Conservation (phyloP, 139 green algal species). For the Chlorella sp. region DNA sequence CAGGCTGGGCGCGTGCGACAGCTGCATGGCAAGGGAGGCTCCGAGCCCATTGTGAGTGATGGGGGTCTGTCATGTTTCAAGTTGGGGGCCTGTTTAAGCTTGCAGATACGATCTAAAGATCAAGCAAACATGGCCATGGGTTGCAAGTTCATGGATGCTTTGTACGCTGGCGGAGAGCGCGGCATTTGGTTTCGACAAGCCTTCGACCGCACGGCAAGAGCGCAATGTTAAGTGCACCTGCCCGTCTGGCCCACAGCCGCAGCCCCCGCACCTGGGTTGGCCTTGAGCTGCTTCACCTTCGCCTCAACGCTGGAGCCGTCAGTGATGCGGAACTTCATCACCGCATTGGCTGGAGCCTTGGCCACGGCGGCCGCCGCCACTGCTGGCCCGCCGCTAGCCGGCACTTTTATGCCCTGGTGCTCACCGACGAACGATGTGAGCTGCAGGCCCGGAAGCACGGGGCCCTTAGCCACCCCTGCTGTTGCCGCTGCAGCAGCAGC, state of each 20-base stretch:
- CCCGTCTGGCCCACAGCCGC: background rate
- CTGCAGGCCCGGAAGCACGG: background rate
- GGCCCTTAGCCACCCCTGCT: background rate
- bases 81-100: too few species aligned
- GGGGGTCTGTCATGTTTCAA: too few species aligned
- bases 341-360: background rate
- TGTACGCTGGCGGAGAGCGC: too few species aligned
- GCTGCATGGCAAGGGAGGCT: too few species aligned
- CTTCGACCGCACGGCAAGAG: too few species aligned
- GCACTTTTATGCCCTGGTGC: background rate
- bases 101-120: too few species aligned
- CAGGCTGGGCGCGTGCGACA: background rate
- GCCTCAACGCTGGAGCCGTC: constrained; percentile 24
- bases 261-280: background rate
- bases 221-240: too few species aligned
- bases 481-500: background rate
- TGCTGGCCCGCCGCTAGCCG: background rate
- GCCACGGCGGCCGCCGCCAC: background rate
- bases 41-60: too few species aligned
- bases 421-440: background rate
- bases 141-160: too few species aligned
- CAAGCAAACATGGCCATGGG: too few species aligned
- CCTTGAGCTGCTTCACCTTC: constrained; percentile 19
- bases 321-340: background rate
- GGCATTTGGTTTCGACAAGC: too few species aligned